phyloP scores from a whole-genome alignment of 2,329 filamentous ascomycete species.

The Mariannaea sp. region DNA sequence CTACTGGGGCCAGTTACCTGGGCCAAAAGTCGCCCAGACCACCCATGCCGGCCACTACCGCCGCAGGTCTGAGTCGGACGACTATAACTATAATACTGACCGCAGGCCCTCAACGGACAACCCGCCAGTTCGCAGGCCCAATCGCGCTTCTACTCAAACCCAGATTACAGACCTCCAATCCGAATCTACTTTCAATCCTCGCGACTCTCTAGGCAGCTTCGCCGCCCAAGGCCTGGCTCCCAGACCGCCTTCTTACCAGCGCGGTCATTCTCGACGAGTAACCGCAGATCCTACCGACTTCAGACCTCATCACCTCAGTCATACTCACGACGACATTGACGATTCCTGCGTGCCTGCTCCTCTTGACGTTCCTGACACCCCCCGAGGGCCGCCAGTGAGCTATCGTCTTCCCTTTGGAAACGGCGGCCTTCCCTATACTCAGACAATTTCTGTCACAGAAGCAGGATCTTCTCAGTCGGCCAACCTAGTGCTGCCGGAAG shows the following conservation, averaged over 20 bases:
- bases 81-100: slow-evolving; percentile 39
- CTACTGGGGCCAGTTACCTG: slow-evolving; percentile 64
- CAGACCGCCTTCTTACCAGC: slow-evolving; percentile 62
- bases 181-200: slow-evolving; percentile 63
- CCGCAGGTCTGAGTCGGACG: slow-evolving; percentile 43
- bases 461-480: slow-evolving; percentile 13
- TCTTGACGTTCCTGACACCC: slow-evolving; percentile 64
- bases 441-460: slow-evolving; percentile 21
- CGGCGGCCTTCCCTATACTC: slow-evolving; percentile 35
- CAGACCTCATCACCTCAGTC: slow-evolving; percentile 48
- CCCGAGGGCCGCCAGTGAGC: slow-evolving; percentile 62
- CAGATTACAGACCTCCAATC: slow-evolving; percentile 59
- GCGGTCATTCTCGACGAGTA: slow-evolving; percentile 49
- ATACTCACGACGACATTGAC: slow-evolving; percentile 45
- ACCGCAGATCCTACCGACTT: slow-evolving; percentile 46
- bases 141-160: slow-evolving; percentile 61
- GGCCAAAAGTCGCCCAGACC: slow-evolving; percentile 47
- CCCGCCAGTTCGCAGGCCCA: slow-evolving; percentile 51
- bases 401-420: slow-evolving; percentile 55
- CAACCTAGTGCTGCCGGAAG: slow-evolving; percentile 13
- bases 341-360: slow-evolving; percentile 46
- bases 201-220: slow-evolving; percentile 61
- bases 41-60: slow-evolving; percentile 40
- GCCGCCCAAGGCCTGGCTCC: slow-evolving; percentile 59
- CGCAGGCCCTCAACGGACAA: slow-evolving; percentile 42